Percentiles rank a stretch among this genome's conserved stretches.
Conservation (phyloP, 768 basidiomycete species). For the Cystoderma amianthinum region DNA sequence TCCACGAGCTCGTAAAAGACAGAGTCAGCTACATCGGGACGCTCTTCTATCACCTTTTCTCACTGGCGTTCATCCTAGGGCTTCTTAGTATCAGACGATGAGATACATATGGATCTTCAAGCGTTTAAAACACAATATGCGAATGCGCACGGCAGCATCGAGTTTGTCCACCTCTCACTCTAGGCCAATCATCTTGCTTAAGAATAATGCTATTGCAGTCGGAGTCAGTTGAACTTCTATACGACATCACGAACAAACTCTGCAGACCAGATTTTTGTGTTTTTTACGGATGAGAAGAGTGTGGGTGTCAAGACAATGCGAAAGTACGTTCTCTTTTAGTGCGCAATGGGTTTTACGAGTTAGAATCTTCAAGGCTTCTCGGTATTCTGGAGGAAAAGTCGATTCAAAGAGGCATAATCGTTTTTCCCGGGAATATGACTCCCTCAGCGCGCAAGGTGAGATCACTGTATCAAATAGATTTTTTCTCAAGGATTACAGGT, state of each 20-base stretch:
- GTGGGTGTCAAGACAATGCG: conserved; percentile 98
- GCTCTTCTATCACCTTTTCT: conserved; percentile 12
- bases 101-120: conserved; percentile 82
- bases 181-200: conserved; percentile 1
- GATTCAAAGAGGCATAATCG: conserved; percentile 88
- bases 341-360: not conserved
- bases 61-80: conserved; percentile 46
- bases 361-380: conserved; percentile 53
- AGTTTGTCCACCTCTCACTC: conserved; percentile 49
- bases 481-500: conserved; percentile 44
- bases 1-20: conserved; percentile 94
- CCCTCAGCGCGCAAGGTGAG: conserved; percentile 90
- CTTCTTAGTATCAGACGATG: conserved; percentile 90
- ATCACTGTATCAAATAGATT: conserved; percentile 4
- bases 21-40: conserved; percentile 50
- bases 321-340: conserved; percentile 53
- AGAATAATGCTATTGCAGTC: conserved; percentile 46
- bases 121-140: conserved; percentile 74
- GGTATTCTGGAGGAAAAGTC: conserved; percentile 86
- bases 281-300: conserved; percentile 92
- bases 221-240: conserved; percentile 85
- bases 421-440: conserved; percentile 95
- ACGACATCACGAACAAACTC: conserved; percentile 65
- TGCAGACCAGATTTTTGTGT: conserved; percentile 83
- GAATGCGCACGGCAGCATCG: conserved; percentile 66